These are phyloP conservation scores for Lactarius indigo DNA, from an alignment of 768 basidiomycete genomes.

Conservation along the genomic window DNA sequence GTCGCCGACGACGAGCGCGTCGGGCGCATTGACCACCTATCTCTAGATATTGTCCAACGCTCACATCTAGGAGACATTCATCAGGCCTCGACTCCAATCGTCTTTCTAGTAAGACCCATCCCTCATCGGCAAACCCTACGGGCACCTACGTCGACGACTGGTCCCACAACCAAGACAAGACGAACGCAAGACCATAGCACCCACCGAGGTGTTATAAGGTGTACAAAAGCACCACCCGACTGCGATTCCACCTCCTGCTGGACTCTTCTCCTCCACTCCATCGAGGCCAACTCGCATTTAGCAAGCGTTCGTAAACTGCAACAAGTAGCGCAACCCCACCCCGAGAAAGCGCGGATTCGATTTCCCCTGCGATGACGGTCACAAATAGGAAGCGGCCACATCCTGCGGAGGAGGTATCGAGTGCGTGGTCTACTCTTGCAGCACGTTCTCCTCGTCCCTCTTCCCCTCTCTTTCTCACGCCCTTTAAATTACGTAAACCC, in stretches of 20 bases:
- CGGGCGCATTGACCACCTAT: slow-evolving; percentile 20
- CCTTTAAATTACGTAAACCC: slow-evolving; percentile 30
- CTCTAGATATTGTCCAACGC: slow-evolving; percentile 3
- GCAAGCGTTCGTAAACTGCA: not conserved
- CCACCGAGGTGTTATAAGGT: not conserved
- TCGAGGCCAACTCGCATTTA: not conserved
- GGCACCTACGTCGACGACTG: not conserved
- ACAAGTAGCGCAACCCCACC: not conserved
- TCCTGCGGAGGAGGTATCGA: slow-evolving; percentile 61
- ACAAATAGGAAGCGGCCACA: slow-evolving; percentile 64
- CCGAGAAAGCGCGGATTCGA: not conserved
- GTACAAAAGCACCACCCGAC: not conserved
- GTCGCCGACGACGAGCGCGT: slow-evolving; percentile 28
- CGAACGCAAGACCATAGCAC: slow-evolving; percentile 2
- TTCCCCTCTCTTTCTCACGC: slow-evolving; percentile 31
- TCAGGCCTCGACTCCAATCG: not conserved
- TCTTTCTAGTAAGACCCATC: not conserved
- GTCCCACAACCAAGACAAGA: slow-evolving; percentile 7
- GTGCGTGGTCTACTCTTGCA: slow-evolving; percentile 36
- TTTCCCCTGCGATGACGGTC: slow-evolving; percentile 48
- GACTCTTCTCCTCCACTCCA: not conserved
- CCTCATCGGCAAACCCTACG: not conserved
- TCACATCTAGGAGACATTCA: not conserved
- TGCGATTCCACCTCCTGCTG: not conserved
- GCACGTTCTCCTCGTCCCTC: slow-evolving; percentile 23